These are phyloP conservation scores for Backusella circina DNA, from an alignment of 192 early-diverging fungal species.

Conservation along the genomic window DNA sequence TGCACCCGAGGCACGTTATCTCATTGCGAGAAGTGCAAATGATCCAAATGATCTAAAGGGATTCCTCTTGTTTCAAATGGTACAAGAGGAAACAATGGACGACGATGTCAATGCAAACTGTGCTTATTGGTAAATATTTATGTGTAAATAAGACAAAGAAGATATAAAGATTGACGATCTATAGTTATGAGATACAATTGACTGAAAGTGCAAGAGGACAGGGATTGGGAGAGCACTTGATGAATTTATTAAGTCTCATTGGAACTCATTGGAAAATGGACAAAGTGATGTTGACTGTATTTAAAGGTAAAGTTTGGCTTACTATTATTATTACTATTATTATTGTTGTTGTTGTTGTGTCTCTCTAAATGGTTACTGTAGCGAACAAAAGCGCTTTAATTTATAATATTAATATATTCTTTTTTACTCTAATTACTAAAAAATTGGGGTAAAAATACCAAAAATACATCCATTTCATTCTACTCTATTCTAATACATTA, in stretches of 20 bases:
- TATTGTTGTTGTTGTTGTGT: too few relatives aligned
- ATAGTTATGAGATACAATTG: constrained; percentile 67
- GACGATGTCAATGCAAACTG: constrained; percentile 45
- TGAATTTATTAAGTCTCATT: constrained; percentile 49
- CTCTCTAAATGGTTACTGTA: constrained; percentile 4
- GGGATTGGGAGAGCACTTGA: constrained; percentile 58
- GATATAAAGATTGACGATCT: background rate
- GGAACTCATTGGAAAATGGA: constrained; percentile 50
- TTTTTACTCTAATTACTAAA: too few relatives aligned
- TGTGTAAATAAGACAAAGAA: background rate
- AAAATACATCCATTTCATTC: background rate
- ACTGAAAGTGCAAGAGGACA: constrained; percentile 33
- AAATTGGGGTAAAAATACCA: constrained; percentile 45
- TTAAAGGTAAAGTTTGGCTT: constrained; percentile 45
- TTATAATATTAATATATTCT: too few relatives aligned
- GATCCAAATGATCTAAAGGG: constrained; percentile 42
- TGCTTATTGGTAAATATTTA: constrained; percentile 58
- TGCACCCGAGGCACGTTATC: constrained; percentile 49
- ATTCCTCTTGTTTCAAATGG: constrained; percentile 60
- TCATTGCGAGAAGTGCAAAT: constrained; percentile 42
- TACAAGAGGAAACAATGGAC: constrained; percentile 60
- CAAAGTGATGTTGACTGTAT: constrained; percentile 67
- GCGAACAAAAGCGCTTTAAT: constrained; percentile 54
- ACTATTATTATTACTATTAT: background rate
- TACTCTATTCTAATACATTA: background rate